Evolutionary conservation across 1,284 basidiomycete species (phyloP), one percentile per base, ranked within the genome.

Genomic region (Melanopsichium pennsylvanicum): DNA sequence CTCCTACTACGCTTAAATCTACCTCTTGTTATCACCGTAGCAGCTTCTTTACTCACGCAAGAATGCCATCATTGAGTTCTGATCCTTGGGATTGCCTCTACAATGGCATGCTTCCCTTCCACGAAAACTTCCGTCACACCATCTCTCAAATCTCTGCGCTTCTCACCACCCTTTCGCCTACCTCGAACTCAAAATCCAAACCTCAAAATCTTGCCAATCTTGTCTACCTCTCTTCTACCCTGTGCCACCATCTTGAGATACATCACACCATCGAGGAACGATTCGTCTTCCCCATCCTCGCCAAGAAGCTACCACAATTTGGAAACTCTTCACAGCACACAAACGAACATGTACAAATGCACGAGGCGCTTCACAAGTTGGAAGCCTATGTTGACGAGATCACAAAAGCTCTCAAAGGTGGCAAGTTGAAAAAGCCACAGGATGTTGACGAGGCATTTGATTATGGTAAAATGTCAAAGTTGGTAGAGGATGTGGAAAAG

Each of bases 221-320:
- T 1, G 55, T 75, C 21, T 51, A 55, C 31, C 34, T 48, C 39
- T 48, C 40, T 16, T 26, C 49, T 5, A 18, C 35, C 2, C 51
- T 75, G 15, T 52, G 56, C 25, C 41, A 37, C 25, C 45, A 56
- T 25, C 62, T 78, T 34, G 74, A 76, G 19, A 63, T 48, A 39
- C 76, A 79, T 38, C 76, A 79, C 38, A 44, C 23, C 4, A 79
- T 79, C 43, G 76, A 79, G 44, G 76, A 79, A 22, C 46, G 54
- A 4, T 58, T 64, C 51, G 69, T 79, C 48, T 79, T 79, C 51
- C 76, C 76, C 8, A 48, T 39, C 4, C 61, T 79, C 23, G 72
- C 74, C 16, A 56, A 44, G 13, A 57, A 64, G 22, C 56, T 79
- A 31, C 76, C 76, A 4, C 61, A 71, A 21, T 79, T 79, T 38